Evolutionary conservation across 164 flowering plant genomes (phyloP).

Genomic region (Vitis labrusca): DNA sequence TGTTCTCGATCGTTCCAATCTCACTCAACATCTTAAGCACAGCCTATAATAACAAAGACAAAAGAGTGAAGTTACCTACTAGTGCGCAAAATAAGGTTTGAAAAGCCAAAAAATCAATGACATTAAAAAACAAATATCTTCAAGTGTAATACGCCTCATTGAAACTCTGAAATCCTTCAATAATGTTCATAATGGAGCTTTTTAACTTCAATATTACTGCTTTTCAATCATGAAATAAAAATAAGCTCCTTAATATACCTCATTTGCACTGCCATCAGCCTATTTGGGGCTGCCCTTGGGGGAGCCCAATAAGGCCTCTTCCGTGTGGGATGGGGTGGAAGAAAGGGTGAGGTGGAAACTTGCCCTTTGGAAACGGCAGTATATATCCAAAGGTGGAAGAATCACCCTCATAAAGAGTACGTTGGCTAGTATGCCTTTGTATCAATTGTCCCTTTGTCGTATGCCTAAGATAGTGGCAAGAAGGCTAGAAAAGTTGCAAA

Average conservation of each 20-base stretch:
- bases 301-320: too few species aligned
- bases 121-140: neutral
- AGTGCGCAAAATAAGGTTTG: neutral
- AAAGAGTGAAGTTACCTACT: neutral
- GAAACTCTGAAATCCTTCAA: neutral
- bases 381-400: too few species aligned
- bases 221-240: neutral
- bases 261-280: slow-evolving; percentile 92
- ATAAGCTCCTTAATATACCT: slow-evolving; percentile 39
- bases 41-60: slow-evolving; percentile 50
- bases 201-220: neutral
- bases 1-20: slow-evolving; percentile 89
- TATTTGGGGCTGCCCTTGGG: too few species aligned
- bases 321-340: too few species aligned
- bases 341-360: too few species aligned
- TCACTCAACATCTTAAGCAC: slow-evolving; percentile 95
- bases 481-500: too few species aligned
- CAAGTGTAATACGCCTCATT: neutral
- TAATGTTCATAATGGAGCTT: too few species aligned
- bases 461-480: too few species aligned
- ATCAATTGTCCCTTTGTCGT: too few species aligned
- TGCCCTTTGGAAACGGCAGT: too few species aligned
- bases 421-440: too few species aligned
- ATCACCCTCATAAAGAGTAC: too few species aligned
- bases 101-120: neutral